phyloP scores from a whole-genome alignment of 2,329 filamentous ascomycete species.

The Talaromyces funiculosus region DNA sequence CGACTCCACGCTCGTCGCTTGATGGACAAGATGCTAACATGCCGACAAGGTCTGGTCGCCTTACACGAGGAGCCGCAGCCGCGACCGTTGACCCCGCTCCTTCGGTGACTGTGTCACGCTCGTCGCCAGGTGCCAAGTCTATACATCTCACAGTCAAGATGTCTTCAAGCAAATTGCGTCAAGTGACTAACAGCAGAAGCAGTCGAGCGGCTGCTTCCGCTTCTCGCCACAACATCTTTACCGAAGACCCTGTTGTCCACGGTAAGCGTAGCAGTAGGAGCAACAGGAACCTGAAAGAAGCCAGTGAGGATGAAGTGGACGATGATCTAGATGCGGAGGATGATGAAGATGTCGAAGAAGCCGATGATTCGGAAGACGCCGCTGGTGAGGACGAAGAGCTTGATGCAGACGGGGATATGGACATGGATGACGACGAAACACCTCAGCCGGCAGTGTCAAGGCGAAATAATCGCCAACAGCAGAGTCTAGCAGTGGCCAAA shows the following conservation, averaged over 20 bases:
- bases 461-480: constrained; percentile 33
- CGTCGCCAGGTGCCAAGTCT: constrained; percentile 34
- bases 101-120: constrained; percentile 35
- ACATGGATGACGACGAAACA: constrained; percentile 45
- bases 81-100: constrained; percentile 20
- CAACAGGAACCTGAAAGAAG: constrained; percentile 42
- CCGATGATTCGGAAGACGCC: constrained; percentile 27
- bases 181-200: constrained; percentile 34
- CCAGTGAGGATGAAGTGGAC: constrained; percentile 44
- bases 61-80: constrained; percentile 26
- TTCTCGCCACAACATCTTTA: constrained; percentile 36
- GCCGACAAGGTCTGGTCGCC: constrained; percentile 33
- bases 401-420: constrained; percentile 33
- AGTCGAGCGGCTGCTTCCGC: constrained; percentile 15
- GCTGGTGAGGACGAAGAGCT: constrained; percentile 30
- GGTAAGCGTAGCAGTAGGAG: constrained; percentile 43
- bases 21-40: constrained; percentile 29
- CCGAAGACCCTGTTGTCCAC: constrained; percentile 41
- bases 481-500: constrained; percentile 30
- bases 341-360: constrained; percentile 38
- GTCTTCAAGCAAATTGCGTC: constrained; percentile 45
- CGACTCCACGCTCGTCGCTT: constrained; percentile 23
- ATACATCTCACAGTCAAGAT: constrained; percentile 47
- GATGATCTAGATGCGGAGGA: constrained; percentile 34
- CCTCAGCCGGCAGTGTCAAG: constrained; percentile 33